Base-by-base conservation (phyloP, 257 asterid species). In the Nicotiana obtusifolia region DNA sequence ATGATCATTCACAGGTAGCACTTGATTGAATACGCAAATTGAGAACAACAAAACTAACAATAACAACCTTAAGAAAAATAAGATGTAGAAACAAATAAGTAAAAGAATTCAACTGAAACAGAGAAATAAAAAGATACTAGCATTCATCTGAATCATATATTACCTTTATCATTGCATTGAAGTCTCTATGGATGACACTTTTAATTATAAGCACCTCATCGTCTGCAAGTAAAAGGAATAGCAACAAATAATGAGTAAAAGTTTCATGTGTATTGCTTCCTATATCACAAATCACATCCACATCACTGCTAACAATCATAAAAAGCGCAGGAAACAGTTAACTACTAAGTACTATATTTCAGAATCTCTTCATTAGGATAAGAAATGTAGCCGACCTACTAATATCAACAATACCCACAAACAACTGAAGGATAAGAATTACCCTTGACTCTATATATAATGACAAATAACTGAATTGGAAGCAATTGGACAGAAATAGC, bases 101-200 rank as follows among this genome's bases (percentile, higher is more conserved):
- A 67, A 67, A n/a, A 68, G 77, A 16, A 37, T 68, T n/a, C 56
- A 68, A 19, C 77, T 68, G 77, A 35, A 56, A 68, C 4, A 10
- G 5, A 31, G 76, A 44, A 41, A 30, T 20, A 69, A 22, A 44
- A 20, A 14, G 22, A 41, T 41, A 71, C 78, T 44, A 44, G 59
- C 22, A 44, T 52, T 71, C 33, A 44, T 60, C 35, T 24, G 64
- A 30, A 75, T 75, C 31, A 24, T 33, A 85, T 56, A 64, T 41
- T 77, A 93, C 99, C 99, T 95, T 91, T 83, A 95, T 95, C 97
- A 95, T 90, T 76, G 86, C 84, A 54, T 91, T 95, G 92, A 95
- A 90, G 88, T 93, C 97, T 89, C 89, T 92, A 81, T 95, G 99
- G 31, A 96, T 95, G 83, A 93, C 78, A 89, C 99, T 95, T 90